These are phyloP conservation scores for Batkoa obscura DNA, from an alignment of 371 early-diverging fungal genomes.

Conservation along the genomic window DNA sequence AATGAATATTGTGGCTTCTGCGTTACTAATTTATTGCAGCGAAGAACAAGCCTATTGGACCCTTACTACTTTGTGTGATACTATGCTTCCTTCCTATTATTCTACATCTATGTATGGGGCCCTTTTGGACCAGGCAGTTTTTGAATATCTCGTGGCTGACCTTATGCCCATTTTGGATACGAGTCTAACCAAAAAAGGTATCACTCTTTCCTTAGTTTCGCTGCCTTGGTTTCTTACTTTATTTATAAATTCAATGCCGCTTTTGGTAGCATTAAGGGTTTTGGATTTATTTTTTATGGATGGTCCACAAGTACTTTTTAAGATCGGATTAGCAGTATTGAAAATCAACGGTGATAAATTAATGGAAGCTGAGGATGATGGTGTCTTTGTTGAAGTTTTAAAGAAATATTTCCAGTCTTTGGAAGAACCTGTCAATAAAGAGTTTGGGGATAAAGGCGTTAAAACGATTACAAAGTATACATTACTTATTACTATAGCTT, in stretches of 20 bases:
- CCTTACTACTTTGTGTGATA: slow-evolving; percentile 69
- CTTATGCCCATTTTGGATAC: slow-evolving; percentile 56
- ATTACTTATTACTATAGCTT: slow-evolving; percentile 76
- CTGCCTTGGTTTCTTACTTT: slow-evolving; percentile 91
- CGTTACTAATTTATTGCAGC: slow-evolving; percentile 73
- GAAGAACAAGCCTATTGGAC: slow-evolving; percentile 96
- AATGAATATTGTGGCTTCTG: slow-evolving; percentile 94
- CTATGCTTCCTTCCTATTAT: slow-evolving; percentile 85
- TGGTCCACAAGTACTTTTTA: slow-evolving; percentile 83
- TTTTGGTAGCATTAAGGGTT: slow-evolving; percentile 68
- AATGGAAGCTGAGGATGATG: slow-evolving; percentile 73
- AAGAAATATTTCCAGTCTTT: slow-evolving; percentile 51
- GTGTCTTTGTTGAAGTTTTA: slow-evolving; percentile 63
- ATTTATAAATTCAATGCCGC: slow-evolving; percentile 84
- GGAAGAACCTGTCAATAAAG: slow-evolving; percentile 41
- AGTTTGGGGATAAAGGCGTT: slow-evolving; percentile 24
- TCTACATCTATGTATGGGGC: slow-evolving; percentile 95
- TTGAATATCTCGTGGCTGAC: slow-evolving; percentile 65
- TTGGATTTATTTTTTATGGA: slow-evolving; percentile 88
- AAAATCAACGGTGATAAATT: slow-evolving; percentile 83
- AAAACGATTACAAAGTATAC: slow-evolving; percentile 66
- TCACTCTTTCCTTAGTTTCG: slow-evolving; percentile 86
- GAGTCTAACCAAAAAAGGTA: slow-evolving; percentile 67
- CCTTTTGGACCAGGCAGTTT: slow-evolving; percentile 81
- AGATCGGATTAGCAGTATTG: slow-evolving; percentile 76